phyloP scores from a whole-genome alignment of 1,284 basidiomycete species.

The Xerocomus minutiporus region DNA sequence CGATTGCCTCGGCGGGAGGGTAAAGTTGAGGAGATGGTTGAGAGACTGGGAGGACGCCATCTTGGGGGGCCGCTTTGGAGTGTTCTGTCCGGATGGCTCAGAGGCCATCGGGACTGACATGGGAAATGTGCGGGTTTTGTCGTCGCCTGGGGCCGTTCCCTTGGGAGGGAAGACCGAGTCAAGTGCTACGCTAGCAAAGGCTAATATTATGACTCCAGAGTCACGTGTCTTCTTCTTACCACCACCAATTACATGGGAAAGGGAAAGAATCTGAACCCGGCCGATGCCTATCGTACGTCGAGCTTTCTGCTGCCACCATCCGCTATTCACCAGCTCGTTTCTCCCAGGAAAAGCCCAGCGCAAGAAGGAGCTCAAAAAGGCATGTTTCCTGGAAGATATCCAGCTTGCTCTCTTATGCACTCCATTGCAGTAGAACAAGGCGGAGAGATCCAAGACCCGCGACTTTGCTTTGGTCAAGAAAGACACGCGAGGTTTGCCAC shows the following conservation, averaged over 20 bases:
- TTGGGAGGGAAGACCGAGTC: conserved; percentile 26
- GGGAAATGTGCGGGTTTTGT: not conserved
- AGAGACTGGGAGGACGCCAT: conserved; percentile 61
- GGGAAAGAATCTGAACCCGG: conserved; percentile 77
- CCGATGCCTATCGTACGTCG: conserved; percentile 70
- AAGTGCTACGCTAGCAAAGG: not conserved
- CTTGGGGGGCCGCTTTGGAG: conserved; percentile 58
- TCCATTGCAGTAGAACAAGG: conserved; percentile 76
- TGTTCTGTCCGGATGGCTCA: conserved; percentile 34
- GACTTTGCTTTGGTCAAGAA: conserved; percentile 85
- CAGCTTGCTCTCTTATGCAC: conserved; percentile 7
- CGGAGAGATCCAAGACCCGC: conserved; percentile 69
- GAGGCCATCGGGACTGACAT: conserved; percentile 39
- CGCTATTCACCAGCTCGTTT: not conserved
- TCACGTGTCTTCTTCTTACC: conserved; percentile 22
- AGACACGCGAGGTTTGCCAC: conserved; percentile 65
- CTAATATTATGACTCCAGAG: conserved; percentile 23
- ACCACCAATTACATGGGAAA: conserved; percentile 61
- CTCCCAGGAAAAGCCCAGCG: conserved; percentile 74
- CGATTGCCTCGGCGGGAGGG: conserved; percentile 72
- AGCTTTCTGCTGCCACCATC: conserved; percentile 10
- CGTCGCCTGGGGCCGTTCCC: conserved; percentile 31
- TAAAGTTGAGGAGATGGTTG: conserved; percentile 82
- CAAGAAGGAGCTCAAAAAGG: conserved; percentile 90
- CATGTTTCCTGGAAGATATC: conserved; percentile 28